Conservation (phyloP, 2,329 filamentous ascomycete species). For the Ophiostoma perfectum region DNA sequence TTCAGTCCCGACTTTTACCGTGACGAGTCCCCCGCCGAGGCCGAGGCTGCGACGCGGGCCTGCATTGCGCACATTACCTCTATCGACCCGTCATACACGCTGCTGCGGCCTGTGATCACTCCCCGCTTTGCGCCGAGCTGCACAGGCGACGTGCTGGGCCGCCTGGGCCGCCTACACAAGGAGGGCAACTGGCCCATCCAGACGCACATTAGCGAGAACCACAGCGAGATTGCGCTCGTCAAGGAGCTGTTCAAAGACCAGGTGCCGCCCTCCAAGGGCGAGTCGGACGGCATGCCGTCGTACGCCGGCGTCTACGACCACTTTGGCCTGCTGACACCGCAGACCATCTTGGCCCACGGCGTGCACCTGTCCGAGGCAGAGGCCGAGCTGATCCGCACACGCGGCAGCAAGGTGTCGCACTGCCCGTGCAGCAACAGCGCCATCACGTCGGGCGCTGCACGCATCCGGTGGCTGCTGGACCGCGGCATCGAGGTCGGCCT, state of each 20-base stretch:
- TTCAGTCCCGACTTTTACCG: conserved; percentile 72
- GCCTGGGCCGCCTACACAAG: conserved; percentile 59
- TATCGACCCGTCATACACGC: conserved; percentile 59
- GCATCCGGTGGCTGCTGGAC: conserved; percentile 68
- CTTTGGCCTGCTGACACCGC: conserved; percentile 60
- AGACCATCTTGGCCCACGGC: conserved; percentile 80
- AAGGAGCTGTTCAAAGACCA: conserved; percentile 56
- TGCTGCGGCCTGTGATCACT: conserved; percentile 77
- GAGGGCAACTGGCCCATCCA: conserved; percentile 66
- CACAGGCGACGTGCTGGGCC: conserved; percentile 53
- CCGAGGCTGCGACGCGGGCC: conserved; percentile 51
- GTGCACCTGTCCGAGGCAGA: conserved; percentile 69
- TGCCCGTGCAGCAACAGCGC: conserved; percentile 84
- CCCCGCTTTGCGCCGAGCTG: conserved; percentile 62
- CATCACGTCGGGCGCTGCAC: conserved; percentile 71
- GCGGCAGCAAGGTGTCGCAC: conserved; percentile 67
- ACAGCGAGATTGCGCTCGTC: conserved; percentile 66
- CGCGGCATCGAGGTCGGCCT: conserved; percentile 73
- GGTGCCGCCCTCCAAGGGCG: conserved; percentile 33
- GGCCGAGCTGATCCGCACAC: conserved; percentile 54
- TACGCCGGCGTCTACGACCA: conserved; percentile 79
- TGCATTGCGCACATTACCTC: conserved; percentile 60
- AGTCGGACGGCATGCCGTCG: conserved; percentile 31
- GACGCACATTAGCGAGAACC: conserved; percentile 87
- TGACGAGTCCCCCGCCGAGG: conserved; percentile 59